Evolutionary conservation across 768 basidiomycete genomes (phyloP), one percentile per base, ranked within the genome.

Genomic region (Tulasnella sp.): DNA sequence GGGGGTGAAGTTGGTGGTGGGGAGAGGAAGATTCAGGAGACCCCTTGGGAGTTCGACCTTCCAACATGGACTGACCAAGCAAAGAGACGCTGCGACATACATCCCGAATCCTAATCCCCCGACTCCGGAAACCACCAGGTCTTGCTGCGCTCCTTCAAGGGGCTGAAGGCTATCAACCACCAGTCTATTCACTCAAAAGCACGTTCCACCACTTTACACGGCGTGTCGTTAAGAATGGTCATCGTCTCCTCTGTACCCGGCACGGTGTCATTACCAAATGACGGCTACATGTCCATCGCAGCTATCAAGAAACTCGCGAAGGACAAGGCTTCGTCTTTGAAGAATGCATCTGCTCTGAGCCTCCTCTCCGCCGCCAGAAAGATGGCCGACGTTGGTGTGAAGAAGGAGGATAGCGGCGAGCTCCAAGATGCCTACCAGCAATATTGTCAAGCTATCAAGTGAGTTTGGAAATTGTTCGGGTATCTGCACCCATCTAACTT

Each of bases 351-450:
- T 11, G 84, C 90, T 8, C 80, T 88, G 37, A 83, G 87, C 11
- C 86, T 93, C 79, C 88, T 94, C 82, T 87, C 84, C 81, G 83
- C 85, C 29, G 92, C 93, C 31, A 86, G 88, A 70, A 83, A 82
- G 17, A 91, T 91, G 82, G 85, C 88, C 67, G 78, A 78, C 11
- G 36, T 37, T 36, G 78, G 69, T 29, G 29, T 67, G 19, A 34
- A 25, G 40, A 38, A 25, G 37, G 76, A 77, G 54, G 77, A 78
- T 31, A 25, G 31, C 12, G 75, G 75, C 67, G 76, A 78, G n/a
- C 78, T 78, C 19, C 76, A 58, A 19, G 71, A 77, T 19, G 78
- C 78, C 29, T 69, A 72, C 36, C 71, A 73, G 19, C 42, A 70
- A 71, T 78, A 72, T 52, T 70, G 72, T 36, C 71, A 71, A 58